Base-by-base conservation (phyloP, 306 rosid genomes). In the Castanopsis chinensis region DNA sequence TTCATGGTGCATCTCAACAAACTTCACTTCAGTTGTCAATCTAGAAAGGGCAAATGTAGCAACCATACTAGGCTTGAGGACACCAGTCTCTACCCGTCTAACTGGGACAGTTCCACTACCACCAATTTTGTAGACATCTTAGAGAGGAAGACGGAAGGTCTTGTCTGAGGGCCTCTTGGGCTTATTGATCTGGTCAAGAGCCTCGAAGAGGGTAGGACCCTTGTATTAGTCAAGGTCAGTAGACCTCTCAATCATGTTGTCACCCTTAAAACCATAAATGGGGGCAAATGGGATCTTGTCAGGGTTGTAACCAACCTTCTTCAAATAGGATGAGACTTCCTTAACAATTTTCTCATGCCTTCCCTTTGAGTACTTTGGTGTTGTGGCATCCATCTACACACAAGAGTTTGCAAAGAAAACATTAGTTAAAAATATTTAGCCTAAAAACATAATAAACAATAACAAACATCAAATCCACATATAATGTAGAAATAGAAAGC, bases 1-100 rank as follows among this genome's bases (percentile, higher is more conserved):
- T 74, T 84, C 87, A 1, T 85, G 86, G 77, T 85, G 81, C 86
- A 86, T 86, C 81, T 86, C 85, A 3, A 83, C 89, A 18, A 85
- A 86, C 80, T 86, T 82, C 19, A 86, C 86, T 54, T 86, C 86
- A 69, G 89, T 86, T 9, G 76, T 41, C 13, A 79, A 27, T 9
- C 84, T 84, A 54, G 86, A 3, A 3, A 86, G 89, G 27, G 35
- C 84, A 61, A 85, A 85, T 4, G 80, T 67, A 9, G 80, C 84
- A 0, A 84, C 84, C 82, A 84, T 80, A 5, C 84, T 82, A 3
- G 84, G 84, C 69, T 80, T 84, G 23, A 84, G 11, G 23, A 71
- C 17, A 56, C 87, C 87, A 13, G 87, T 84, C 64, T 84, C 85
- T 2, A 84, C 85, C 5, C 85, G 74, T 10, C 88, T 85, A 0